Evolutionary conservation across 306 rosid species (phyloP).

Genomic region (Cicer yamashitae): DNA sequence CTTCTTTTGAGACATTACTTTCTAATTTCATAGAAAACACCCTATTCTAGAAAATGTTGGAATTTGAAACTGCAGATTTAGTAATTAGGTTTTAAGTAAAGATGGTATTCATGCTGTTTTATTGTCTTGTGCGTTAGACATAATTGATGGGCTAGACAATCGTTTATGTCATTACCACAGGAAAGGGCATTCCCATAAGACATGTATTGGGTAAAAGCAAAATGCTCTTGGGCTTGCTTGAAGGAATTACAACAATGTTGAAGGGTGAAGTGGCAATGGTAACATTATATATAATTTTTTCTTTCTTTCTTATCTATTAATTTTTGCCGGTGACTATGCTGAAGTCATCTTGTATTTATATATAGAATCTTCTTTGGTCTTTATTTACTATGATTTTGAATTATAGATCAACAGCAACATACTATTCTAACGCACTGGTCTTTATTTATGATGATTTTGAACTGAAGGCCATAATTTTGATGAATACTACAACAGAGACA

Average conservation of each 20-base stretch:
- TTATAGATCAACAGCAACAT: constrained; percentile 7
- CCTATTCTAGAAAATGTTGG: constrained; percentile 5
- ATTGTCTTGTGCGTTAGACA: constrained; percentile 24
- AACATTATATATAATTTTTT: constrained; percentile 40
- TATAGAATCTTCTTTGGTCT: not conserved
- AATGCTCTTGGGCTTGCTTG: constrained; percentile 87
- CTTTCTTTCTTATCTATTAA: constrained; percentile 19
- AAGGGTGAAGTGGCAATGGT: constrained; percentile 98
- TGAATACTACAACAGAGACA: not conserved
- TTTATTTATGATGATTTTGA: constrained; percentile 39
- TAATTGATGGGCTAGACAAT: constrained; percentile 40
- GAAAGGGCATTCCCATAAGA: constrained; percentile 75
- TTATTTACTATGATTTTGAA: constrained; percentile 37
- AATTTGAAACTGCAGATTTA: constrained; percentile 25
- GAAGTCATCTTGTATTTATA: constrained; percentile 13
- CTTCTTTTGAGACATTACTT: constrained; percentile 6
- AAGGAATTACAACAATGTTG: constrained; percentile 93
- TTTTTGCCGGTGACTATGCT: constrained; percentile 34
- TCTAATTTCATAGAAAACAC: constrained; percentile 23
- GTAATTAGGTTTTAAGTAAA: constrained; percentile 26
- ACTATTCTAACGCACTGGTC: not conserved
- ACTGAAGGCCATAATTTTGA: constrained; percentile 14
- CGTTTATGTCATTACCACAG: constrained; percentile 52
- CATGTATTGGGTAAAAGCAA: constrained; percentile 90
- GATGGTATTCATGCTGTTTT: constrained; percentile 21